These are phyloP conservation scores for Alternaria brassicae DNA, from an alignment of 2,329 filamentous ascomycete genomes.

Conservation along the genomic window DNA sequence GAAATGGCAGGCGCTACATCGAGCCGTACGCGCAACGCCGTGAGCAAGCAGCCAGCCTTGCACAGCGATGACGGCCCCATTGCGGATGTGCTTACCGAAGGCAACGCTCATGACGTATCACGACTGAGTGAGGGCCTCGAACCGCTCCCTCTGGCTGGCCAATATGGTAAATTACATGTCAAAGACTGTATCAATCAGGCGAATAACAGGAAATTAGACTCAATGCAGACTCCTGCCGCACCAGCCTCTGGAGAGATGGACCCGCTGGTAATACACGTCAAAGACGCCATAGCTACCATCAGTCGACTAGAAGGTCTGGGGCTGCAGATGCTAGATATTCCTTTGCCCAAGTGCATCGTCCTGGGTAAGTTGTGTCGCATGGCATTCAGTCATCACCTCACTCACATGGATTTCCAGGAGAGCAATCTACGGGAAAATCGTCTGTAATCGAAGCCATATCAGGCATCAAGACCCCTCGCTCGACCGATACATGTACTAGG, in stretches of 20 bases:
- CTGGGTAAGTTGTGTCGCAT: constrained; percentile 61
- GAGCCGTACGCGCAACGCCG: neutral
- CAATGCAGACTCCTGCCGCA: neutral
- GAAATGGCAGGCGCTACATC: constrained; percentile 17
- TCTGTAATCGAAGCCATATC: constrained; percentile 60
- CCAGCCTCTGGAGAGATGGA: constrained; percentile 17
- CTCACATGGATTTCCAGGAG: constrained; percentile 44
- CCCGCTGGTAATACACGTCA: constrained; percentile 66
- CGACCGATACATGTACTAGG: constrained; percentile 76
- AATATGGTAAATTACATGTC: constrained; percentile 11
- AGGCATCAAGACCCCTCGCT: constrained; percentile 74
- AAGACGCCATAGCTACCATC: constrained; percentile 70
- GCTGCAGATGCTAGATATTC: constrained; percentile 70
- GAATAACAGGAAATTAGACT: neutral
- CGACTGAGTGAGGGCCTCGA: constrained; percentile 15
- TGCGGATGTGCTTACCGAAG: neutral
- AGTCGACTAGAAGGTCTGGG: constrained; percentile 72
- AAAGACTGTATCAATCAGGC: too few relatives aligned
- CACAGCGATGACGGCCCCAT: constrained; percentile 9
- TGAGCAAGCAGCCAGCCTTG: neutral
- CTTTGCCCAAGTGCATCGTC: constrained; percentile 79
- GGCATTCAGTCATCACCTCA: neutral
- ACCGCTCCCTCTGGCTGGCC: constrained; percentile 5
- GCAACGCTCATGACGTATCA: constrained; percentile 5
- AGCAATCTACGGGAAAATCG: constrained; percentile 85